Evolutionary conservation across 2,329 filamentous ascomycete species (phyloP).

Genomic region (Cadophora gregata): DNA sequence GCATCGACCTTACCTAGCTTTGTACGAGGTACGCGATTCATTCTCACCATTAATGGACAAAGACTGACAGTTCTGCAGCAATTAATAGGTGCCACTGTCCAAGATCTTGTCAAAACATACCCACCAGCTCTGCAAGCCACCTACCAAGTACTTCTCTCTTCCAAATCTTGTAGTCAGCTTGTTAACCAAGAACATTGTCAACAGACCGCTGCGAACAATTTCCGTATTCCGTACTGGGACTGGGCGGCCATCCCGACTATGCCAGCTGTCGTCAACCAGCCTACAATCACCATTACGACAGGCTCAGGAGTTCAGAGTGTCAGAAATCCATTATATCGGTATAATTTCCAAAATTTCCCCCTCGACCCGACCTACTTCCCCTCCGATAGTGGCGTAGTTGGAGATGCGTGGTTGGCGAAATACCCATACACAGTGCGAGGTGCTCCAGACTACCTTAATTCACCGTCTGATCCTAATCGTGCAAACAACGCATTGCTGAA

Average conservation of each 20-base stretch:
- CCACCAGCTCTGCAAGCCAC: conserved; percentile 14
- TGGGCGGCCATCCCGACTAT: conserved; percentile 53
- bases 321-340: conserved; percentile 60
- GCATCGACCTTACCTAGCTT: conserved; percentile 61
- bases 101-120: conserved; percentile 50
- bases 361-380: conserved; percentile 47
- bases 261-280: conserved; percentile 45
- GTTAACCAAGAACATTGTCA: conserved; percentile 45
- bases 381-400: conserved; percentile 35
- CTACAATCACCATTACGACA: conserved; percentile 43
- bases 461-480: conserved; percentile 29
- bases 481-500: conserved; percentile 29
- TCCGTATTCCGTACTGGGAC: conserved; percentile 57
- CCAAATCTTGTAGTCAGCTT: background rate
- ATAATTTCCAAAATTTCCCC: conserved; percentile 51
- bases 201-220: conserved; percentile 46
- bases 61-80: conserved; percentile 49
- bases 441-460: conserved; percentile 20
- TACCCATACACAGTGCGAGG: conserved; percentile 46
- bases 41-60: background rate
- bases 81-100: conserved; percentile 54
- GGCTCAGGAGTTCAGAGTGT: conserved; percentile 40
- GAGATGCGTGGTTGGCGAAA: conserved; percentile 41
- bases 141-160: conserved; percentile 1
- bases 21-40: conserved; percentile 57